A percentile compares a stretch with the other conserved stretches of the same genome.
Evolutionary conservation across 2,329 filamentous ascomycete species (phyloP).

Genomic region (Diaporthe eres): DNA sequence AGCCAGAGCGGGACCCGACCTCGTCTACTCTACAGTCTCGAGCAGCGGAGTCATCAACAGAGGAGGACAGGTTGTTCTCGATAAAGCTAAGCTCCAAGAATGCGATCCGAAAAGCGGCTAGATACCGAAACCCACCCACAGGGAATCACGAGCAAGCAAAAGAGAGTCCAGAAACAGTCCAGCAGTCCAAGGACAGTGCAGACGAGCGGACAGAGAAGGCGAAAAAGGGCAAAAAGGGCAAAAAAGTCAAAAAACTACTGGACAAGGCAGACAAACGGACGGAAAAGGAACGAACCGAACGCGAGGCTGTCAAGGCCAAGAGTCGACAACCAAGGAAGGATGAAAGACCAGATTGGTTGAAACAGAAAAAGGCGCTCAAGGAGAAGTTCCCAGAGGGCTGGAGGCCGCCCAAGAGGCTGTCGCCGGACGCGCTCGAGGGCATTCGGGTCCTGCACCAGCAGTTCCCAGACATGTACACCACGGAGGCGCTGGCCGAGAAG

Average conservation of each 20-base stretch:
- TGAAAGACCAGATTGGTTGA: slow-evolving; percentile 70
- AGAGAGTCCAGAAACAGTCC: background rate
- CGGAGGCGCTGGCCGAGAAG: slow-evolving; percentile 77
- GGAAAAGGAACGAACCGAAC: slow-evolving; percentile 7
- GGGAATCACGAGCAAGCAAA: background rate
- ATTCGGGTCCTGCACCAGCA: slow-evolving; percentile 86
- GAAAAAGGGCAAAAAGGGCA: slow-evolving; percentile 63
- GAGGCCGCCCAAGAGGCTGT: slow-evolving; percentile 87
- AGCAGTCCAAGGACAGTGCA: background rate
- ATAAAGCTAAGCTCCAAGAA: background rate
- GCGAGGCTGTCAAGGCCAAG: slow-evolving; percentile 39
- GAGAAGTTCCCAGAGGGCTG: slow-evolving; percentile 87
- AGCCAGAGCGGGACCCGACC: background rate
- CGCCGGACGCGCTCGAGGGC: slow-evolving; percentile 91
- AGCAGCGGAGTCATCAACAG: background rate
- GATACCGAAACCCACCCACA: background rate
- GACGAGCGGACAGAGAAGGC: slow-evolving; percentile 51
- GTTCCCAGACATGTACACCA: slow-evolving; percentile 84
- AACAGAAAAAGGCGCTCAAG: slow-evolving; percentile 81
- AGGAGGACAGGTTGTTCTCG: slow-evolving; percentile 3
- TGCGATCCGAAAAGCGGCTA: background rate
- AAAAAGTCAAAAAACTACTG: slow-evolving; percentile 51
- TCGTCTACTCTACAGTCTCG: background rate
- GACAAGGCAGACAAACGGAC: slow-evolving; percentile 47
- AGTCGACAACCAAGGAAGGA: slow-evolving; percentile 45